Evolutionary conservation across 306 rosid species (phyloP), one percentile per base, ranked within the genome.

Genomic region (Spatholobus suberectus): DNA sequence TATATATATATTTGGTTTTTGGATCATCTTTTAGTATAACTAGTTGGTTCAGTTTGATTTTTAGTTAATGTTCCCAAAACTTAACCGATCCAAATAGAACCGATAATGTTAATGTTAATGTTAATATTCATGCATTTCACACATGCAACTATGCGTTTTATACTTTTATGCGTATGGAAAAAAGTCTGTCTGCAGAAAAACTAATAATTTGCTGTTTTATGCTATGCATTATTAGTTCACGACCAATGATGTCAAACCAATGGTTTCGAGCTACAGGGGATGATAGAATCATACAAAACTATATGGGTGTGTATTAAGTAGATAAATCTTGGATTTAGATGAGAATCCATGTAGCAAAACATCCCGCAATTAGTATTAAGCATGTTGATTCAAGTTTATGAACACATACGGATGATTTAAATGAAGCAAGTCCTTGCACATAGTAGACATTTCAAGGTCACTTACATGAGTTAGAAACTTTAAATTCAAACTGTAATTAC

Each of bases 161-260:
- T n/a, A n/a, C n/a, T n/a, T 35, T 65, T n/a, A 49, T 6, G 74
- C 26, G 18, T 17, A 12, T 14, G 38, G 35, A 46, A 8, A 27
- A 44, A 43, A 3, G 54, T 51, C 40, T 51, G 43, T 46, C 40
- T 7, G 20, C 18, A 35, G 32, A 29, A 61, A 54, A 65, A 58
- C 14, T n/a, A 41, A 24, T 24, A n/a, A 8, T 3, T 44, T 18
- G 35, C 11, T 47, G 49, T 46, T 32, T 14, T 26, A 68, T 34
- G 40, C 35, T 24, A 54, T 78, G 83, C 47, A 76, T 3, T 70
- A 51, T 73, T 66, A 76, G 66, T 75, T n/a, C 11, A 40, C n/a
- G 20, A 76, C 55, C 70, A 58, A 51, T 27, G 7, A n/a, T 34
- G n/a, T 57, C 47, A 34, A 51, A 76, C 35, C 40, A 51, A 70